Conservation (phyloP, 352 stramenopile species). For the Globisporangium apiculatum region DNA sequence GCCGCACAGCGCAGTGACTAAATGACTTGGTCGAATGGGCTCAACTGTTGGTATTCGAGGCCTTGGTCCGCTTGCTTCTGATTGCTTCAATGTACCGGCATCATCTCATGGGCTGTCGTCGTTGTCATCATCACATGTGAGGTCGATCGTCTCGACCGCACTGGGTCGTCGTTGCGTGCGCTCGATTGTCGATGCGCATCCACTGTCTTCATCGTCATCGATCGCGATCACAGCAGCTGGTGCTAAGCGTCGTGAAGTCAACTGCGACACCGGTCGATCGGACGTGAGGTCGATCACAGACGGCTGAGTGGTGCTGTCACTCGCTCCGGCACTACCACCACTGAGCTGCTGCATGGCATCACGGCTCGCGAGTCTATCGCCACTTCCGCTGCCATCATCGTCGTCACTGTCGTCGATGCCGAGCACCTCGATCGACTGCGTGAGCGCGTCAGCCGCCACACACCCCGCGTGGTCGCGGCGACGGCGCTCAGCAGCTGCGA, state of each 20-base stretch:
- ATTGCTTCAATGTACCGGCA: too few species aligned
- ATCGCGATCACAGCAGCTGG: not conserved
- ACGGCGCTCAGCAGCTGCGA: constrained; percentile 50
- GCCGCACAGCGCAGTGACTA: too few species aligned
- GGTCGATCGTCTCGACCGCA: constrained; percentile 17
- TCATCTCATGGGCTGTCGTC: too few species aligned
- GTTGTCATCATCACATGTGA: constrained; percentile 13
- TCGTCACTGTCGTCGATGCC: constrained; percentile 45
- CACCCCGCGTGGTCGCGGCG: constrained; percentile 33
- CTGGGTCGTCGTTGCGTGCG: not conserved
- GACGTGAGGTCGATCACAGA: not conserved
- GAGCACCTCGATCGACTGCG: constrained; percentile 25
- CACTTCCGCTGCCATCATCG: constrained; percentile 15
- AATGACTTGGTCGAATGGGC: too few species aligned
- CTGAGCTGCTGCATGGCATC: not conserved
- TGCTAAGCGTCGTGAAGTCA: too few species aligned
- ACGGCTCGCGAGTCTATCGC: not conserved
- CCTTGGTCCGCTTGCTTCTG: too few species aligned
- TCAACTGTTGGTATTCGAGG: too few species aligned
- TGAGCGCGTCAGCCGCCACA: constrained; percentile 7
- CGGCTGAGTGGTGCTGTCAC: not conserved
- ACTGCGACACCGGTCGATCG: too few species aligned
- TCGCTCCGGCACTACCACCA: not conserved
- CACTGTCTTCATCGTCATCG: not conserved
- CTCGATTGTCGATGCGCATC: not conserved